Base-by-base conservation (phyloP, 306 rosid genomes). In the Arachis hypogaea region DNA sequence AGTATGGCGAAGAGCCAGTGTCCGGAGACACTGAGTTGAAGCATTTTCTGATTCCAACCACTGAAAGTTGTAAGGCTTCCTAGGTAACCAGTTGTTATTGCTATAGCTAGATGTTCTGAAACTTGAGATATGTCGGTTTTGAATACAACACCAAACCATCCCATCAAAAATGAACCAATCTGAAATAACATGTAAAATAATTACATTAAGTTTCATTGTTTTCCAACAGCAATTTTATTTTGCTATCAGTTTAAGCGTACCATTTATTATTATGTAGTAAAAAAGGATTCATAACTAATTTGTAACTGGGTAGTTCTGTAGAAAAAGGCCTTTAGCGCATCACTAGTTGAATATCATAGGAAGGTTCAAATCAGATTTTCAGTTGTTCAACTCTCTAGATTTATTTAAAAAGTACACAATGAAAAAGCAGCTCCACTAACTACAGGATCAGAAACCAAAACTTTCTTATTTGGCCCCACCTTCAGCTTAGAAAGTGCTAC, bases 61-160 rank as follows among this genome's bases (percentile, higher is more conserved):
- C 96, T 93, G 84, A 93, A 89, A 5, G 98, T 93, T 71, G 98
- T 93, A 42, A 91, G 94, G 87, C 97, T 93, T 65, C 97, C 97
- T 63, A 93, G 78, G 82, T 85, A 93, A 76, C 98, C 98, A 6
- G 97, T 93, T 12, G 93, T 68, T 51, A 91, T 60, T 66, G 90
- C 96, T 65, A 93, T 86, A 28, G 91, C 88, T 33, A 91, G 80
- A 86, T 85, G 85, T 74, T 93, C 91, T 47, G 97, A 91, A 52
- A 89, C 66, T 1, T 45, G 43, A 43, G 86, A 77, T 74, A 93
- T 89, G 77, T 91, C 88, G 56, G 61, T 82, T 82, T 93, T 93
- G 85, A 91, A 91, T 54, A 84, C 93, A 63, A 91, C 82, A 68
- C 98, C 98, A 67, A 83, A 91, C 98, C 98, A 91, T 50, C 98